These are phyloP conservation scores for Cyathus striatus DNA, from an alignment of 768 basidiomycete genomes.

Conservation along the genomic window DNA sequence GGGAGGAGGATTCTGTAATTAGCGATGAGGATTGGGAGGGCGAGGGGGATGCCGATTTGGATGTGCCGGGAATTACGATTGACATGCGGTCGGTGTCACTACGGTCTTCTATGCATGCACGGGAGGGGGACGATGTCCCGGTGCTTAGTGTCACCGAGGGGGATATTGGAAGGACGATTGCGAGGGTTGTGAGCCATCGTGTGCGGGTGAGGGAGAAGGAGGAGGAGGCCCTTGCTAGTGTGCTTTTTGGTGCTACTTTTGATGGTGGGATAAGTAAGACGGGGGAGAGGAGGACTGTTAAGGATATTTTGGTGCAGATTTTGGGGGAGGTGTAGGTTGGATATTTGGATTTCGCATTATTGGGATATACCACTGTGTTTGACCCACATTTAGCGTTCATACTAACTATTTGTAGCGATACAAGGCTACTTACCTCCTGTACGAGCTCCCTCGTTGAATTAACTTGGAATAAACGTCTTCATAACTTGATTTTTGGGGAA, in stretches of 20 bases:
- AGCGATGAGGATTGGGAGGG: too few relatives aligned
- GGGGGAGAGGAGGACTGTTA: constrained; percentile 42
- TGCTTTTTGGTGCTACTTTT: constrained; percentile 54
- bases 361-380: not conserved
- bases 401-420: too few relatives aligned
- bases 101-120: too few relatives aligned
- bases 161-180: constrained; percentile 70
- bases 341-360: not conserved
- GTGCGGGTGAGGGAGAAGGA: constrained; percentile 62
- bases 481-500: too few relatives aligned
- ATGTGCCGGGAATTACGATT: not conserved
- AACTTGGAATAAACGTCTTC: too few relatives aligned
- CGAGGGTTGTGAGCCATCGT: constrained; percentile 71
- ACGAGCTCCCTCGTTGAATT: too few relatives aligned
- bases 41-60: not conserved
- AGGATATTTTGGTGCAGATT: constrained; percentile 60
- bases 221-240: constrained; percentile 65
- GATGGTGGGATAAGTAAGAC: constrained; percentile 3
- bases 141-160: constrained; percentile 65
- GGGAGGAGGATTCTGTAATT: too few relatives aligned
- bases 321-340: constrained; percentile 39
- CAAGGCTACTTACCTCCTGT: too few relatives aligned
- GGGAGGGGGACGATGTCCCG: constrained; percentile 10
- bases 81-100: not conserved
- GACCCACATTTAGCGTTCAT: too few relatives aligned